Evolutionary conservation across 495 filamentous ascomycete genomes (phyloP), one percentile per base, ranked within the genome.

Genomic region (Neurospora sp.): DNA sequence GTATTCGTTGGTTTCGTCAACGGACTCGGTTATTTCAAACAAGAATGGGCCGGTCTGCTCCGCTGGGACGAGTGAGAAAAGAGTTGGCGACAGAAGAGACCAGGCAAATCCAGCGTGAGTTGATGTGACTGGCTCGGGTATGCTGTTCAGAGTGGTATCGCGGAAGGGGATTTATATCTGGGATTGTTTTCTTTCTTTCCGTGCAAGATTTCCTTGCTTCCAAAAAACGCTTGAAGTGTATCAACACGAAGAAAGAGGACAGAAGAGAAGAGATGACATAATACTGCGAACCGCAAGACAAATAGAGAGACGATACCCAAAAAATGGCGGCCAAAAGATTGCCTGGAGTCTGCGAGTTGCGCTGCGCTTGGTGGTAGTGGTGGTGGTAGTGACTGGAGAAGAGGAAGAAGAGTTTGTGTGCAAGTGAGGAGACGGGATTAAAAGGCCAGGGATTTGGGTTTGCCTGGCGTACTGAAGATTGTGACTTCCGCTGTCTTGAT

Each of bases 321-420:
- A 69, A 75, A 74, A 68, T 79, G 53, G 53, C 53, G 77, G 73
- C 76, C 77, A 79, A 79, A 78, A 78, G 72, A 71, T 68, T n/a
- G 74, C 71, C 71, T 72, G 77, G 73, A 66, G 53, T 66, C 53
- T 66, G 53, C 53, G 53, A 66, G 53, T 66, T 66, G 27, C 53
- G 53, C 53, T 66, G 12, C 53, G 53, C 53, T 66, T 66, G 27
- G 27, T 66, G 53, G 53, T 66, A 66, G 53, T 37, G 53, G 53
- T 66, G 14, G 53, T 66, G 14, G 53, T 31, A 1, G 53, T 9
- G 27, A 27, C 27, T 27, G 27, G 53, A 35, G 53, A 66, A 37
- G 53, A 66, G 27, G 53, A 18, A 18, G 31, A 66, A 18, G 53
- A 35, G 27, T 35, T 66, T 35, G 53, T 35, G 53, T 66, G 53